Base-by-base conservation (phyloP, 805 yeast species). In the Monosporozyma servazzii region DNA sequence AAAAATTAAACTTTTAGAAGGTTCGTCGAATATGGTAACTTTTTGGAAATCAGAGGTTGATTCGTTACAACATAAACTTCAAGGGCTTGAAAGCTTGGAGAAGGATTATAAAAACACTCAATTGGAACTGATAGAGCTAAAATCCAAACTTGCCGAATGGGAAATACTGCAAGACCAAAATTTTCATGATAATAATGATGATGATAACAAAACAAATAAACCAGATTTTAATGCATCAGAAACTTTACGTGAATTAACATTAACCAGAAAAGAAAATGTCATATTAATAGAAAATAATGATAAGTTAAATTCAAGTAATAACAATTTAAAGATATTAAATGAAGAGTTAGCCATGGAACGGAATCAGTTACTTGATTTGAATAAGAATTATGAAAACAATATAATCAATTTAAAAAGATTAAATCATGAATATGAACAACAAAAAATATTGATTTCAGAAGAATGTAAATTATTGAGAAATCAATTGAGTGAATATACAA, bases 391-490 rank as follows among this genome's bases (percentile, higher is more conserved):
- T 47, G 66, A 55, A 46, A 51, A 40, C 36, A 65, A 53, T 53
- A 65, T 60, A 54, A 58, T 51, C 41, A 67, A 66, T 49, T 47
- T 68, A 39, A 60, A 63, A 21, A 69, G 61, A 51, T 50, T 72
- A 5, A 71, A 70, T 48, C 64, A 53, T 66, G 76, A 81, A 51
- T 61, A 78, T 5, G 78, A 79, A 47, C 75, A 77, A 49, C 82
- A 81, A 52, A 73, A 73, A 48, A 59, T 69, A 2, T 67, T 84
- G 43, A 76, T 82, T n/a, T 59, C 69, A 23, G 79, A 78, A 54
- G 90, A 85, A 59, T 75, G 81, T 29, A 78, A 74, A 50, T 73
- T 81, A 52, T 66, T 85, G 49, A 71, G 85, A 53, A 72, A 72
- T 41, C 83, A 81, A 63, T 62, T 84, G 48, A 75, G 80, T 18